Evolutionary conservation across 768 basidiomycete species (phyloP).

Genomic region (Stropharia rugosoannulata): DNA sequence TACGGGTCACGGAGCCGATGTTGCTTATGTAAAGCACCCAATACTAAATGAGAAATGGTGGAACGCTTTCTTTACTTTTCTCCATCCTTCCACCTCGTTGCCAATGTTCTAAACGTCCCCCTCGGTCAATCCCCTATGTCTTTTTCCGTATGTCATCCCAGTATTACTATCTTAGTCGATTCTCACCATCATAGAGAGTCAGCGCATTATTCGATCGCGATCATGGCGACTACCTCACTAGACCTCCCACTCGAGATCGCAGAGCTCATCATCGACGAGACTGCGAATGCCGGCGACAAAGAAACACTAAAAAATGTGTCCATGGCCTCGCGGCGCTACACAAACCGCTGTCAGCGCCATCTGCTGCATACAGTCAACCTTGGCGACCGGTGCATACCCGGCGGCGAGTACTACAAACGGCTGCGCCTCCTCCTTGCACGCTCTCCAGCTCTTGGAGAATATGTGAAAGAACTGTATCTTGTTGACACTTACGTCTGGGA

Average conservation of each 20-base stretch:
- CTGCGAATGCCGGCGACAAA: not conserved
- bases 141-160: not conserved
- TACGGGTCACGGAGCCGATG: not conserved
- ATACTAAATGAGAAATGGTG: not conserved
- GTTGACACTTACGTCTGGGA: constrained; percentile 23
- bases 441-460: constrained; percentile 6
- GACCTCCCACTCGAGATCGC: constrained; percentile 2
- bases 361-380: constrained; percentile 22
- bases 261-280: constrained; percentile 8
- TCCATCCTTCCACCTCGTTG: not conserved
- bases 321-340: not conserved
- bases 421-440: constrained; percentile 11
- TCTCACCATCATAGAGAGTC: not conserved
- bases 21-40: not conserved
- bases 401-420: constrained; percentile 17
- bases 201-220: not conserved
- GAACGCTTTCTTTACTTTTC: not conserved
- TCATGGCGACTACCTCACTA: not conserved
- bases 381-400: constrained; percentile 20
- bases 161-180: not conserved
- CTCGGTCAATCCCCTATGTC: not conserved
- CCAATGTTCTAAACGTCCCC: not conserved
- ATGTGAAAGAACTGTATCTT: constrained; percentile 19
- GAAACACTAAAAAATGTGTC: not conserved
- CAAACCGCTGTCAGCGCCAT: not conserved